Base-by-base conservation (phyloP, 1,284 basidiomycete genomes). In the Irpex lacteus region DNA sequence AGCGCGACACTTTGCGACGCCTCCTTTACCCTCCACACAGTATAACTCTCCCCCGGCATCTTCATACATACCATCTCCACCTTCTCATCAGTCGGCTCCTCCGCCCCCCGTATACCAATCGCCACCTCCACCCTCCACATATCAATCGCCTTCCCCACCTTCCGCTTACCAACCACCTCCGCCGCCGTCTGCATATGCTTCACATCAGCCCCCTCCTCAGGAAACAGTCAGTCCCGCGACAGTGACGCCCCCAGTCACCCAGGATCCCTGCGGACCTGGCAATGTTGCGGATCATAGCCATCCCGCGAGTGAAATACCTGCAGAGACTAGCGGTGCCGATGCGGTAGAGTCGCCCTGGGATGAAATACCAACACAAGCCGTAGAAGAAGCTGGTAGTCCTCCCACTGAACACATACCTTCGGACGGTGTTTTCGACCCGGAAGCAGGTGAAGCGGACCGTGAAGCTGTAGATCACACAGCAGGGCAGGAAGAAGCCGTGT, bases 1-100 rank as follows among this genome's bases (percentile, higher is more conserved):
- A 49, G 60, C 60, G 5, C 65, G 34, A 34, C 62, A 44, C 11
- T 53, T 47, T 34, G 34, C 57, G 57, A 55, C 62, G n/a, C 62
- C 57, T 15, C 57, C 9, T 55, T 13, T 54, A 49, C 19, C 57
- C 62, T 18, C 62, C 57, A 21, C 62, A 57, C 8, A 38, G 57
- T 36, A 52, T 44, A 13, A 53, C 6, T 47, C 32, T 34, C 32
- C 32, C 32, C 32, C 32, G 32, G 32, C 57, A 15, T 37, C 62
- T 53, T 54, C 50, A 34, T 34, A 34, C 3, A 56, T n/a, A n/a
- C 54, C 55, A 26, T 52, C 56, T n/a, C 26, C 61, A 11, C 55
- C 26, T 34, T 36, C 18, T 7, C 18, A 60, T n/a, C 40, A 50
- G 11, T 21, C 37, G 8, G 19, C n/a, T 34, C 18, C 18, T n/a